phyloP scores from a whole-genome alignment of 352 stramenopile species.

The Saprolegnia parasitica region DNA sequence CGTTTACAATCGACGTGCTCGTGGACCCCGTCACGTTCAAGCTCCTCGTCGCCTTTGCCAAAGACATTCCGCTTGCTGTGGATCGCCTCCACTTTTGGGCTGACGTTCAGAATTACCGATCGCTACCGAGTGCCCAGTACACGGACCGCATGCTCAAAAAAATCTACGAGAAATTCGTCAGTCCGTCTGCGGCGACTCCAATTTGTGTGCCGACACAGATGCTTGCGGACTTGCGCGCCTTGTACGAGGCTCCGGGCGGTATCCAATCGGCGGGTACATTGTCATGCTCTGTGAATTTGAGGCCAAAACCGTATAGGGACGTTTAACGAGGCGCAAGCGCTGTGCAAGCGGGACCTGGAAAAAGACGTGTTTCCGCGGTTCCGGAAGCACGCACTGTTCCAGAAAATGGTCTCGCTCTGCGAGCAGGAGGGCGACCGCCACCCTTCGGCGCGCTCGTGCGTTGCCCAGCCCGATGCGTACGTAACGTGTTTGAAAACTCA shows the following conservation, averaged over 20 bases:
- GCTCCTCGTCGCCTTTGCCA: constrained; percentile 56
- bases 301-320: constrained; percentile 40
- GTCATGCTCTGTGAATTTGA: neutral
- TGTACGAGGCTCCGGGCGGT: constrained; percentile 34
- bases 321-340: constrained; percentile 56
- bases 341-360: constrained; percentile 62
- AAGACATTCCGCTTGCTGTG: constrained; percentile 50
- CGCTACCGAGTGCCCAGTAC: constrained; percentile 71
- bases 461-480: neutral
- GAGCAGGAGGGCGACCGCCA: constrained; percentile 5
- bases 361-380: constrained; percentile 71
- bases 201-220: constrained; percentile 69
- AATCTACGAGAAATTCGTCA: constrained; percentile 85
- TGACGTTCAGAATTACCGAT: constrained; percentile 68
- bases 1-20: constrained; percentile 79
- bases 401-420: constrained; percentile 74
- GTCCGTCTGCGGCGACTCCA: constrained; percentile 54
- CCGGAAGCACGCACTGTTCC: constrained; percentile 62
- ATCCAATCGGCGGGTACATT: constrained; percentile 19
- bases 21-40: constrained; percentile 66
- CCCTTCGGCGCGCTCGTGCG: too few species aligned
- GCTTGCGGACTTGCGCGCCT: constrained; percentile 54
- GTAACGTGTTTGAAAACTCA: neutral
- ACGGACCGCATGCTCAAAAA: constrained; percentile 69
- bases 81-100: constrained; percentile 77